Conservation (phyloP, 352 stramenopile genomes). For the Globisporangium apiculatum region DNA sequence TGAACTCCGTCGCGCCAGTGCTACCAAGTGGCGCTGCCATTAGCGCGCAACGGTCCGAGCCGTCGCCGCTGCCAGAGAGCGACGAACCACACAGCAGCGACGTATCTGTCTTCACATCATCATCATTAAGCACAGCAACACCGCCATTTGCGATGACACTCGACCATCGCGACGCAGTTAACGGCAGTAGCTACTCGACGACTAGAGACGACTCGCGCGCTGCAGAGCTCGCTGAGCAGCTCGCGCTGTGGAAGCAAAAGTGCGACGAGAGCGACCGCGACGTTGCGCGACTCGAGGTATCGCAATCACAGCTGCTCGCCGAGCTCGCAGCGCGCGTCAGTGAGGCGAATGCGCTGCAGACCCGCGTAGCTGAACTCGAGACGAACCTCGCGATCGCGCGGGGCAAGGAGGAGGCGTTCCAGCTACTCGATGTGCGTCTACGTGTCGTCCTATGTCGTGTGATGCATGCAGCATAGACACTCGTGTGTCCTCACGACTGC, state of each 20-base stretch:
- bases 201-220: not conserved
- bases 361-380: constrained; percentile 26
- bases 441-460: not conserved
- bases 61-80: too few species aligned
- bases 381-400: constrained; percentile 31
- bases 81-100: not conserved
- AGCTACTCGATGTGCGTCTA: constrained; percentile 43
- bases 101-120: not conserved
- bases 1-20: not conserved
- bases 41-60: too few species aligned
- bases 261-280: constrained; percentile 12
- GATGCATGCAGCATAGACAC: too few species aligned
- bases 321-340: constrained; percentile 24
- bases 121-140: too few species aligned
- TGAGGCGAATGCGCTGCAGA: constrained; percentile 14
- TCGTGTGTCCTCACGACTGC: too few species aligned
- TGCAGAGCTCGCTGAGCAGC: constrained; percentile 2
- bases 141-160: too few species aligned
- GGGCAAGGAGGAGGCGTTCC: constrained; percentile 54
- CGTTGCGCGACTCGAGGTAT: constrained; percentile 20
- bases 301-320: constrained; percentile 12
- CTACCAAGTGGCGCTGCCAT: too few species aligned
- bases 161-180: not conserved
- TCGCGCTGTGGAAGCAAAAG: constrained; percentile 11
- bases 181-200: not conserved